Base-by-base conservation (phyloP, 371 early-diverging fungal species). In the Mucor circinelloides region DNA sequence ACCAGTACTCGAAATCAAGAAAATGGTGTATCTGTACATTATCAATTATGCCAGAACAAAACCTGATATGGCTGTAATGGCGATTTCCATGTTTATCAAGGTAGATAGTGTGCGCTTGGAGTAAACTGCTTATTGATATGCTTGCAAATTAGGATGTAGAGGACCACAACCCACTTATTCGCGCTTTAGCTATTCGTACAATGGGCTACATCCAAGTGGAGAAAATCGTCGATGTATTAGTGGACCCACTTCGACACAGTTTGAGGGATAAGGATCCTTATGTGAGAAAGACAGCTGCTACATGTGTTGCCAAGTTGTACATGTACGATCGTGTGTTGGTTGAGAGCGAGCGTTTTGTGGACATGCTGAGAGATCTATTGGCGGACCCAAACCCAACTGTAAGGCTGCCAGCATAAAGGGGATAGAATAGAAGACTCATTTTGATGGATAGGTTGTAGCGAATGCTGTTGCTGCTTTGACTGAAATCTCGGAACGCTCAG, bases 341-440 rank as follows among this genome's bases (percentile, higher is more conserved):
- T 3, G 85, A 89, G 56, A 88, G 87, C 62, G 88, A 91, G 36
- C 92, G 97, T 27, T 93, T 99, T 79, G 87, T 98, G 28, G 84
- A 88, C 9, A 83, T 78, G 31, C 78, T 98, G 52, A 90, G 93
- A 63, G 97, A 95, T 9, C 83, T 97, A 84, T 85, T 99, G 46
- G 88, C 93, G 0, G 99, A 99, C 75, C 82, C 95, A 7, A 99
- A 99, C 78, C 94, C 98, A 0, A 95, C 95, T 81, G 98, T 97
- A 73, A 66, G 70, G 65, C 10, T 17, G 2, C 5, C n/a, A 48
- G n/a, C 17, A 23, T 13, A 12, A 1, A n/a, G 7, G 17, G 13
- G 6, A 17, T 28, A 8, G 36, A 21, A 34, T 25, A 38, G 23
- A 48, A 32, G 21, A 36, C 31, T 61, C n/a, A 32, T 36, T 21